Conservation (phyloP, 208 protist genomes). For the Trypanosomatidae sp. region DNA sequence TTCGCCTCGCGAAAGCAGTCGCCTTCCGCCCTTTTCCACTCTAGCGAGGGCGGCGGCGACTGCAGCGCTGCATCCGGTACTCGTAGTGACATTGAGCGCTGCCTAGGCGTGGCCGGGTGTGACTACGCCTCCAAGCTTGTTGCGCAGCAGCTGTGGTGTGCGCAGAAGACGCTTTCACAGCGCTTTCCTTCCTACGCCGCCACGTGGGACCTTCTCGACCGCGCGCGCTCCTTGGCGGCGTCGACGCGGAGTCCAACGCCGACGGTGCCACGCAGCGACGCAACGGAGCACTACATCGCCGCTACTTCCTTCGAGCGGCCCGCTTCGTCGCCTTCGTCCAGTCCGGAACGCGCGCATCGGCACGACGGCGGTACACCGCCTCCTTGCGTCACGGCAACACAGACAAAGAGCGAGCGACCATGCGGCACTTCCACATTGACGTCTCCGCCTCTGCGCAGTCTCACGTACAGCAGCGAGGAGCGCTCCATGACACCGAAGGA, state of each 20-base stretch:
- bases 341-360: too few relatives aligned
- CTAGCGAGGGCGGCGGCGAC: neutral
- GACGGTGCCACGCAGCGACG: constrained; percentile 23
- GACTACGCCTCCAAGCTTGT: constrained; percentile 27
- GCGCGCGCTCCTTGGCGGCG: constrained; percentile 21
- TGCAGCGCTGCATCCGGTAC: neutral
- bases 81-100: constrained; percentile 5
- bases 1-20: constrained; percentile 8
- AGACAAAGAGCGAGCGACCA: constrained; percentile 25
- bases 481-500: too few relatives aligned
- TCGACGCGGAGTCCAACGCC: constrained; percentile 35
- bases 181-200: constrained; percentile 34
- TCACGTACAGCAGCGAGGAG: too few relatives aligned
- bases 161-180: constrained; percentile 34
- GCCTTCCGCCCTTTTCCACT: neutral
- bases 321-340: too few relatives aligned
- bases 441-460: too few relatives aligned
- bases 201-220: constrained; percentile 34
- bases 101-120: constrained; percentile 15
- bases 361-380: constrained; percentile 16
- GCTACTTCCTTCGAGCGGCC: too few relatives aligned
- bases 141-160: constrained; percentile 42
- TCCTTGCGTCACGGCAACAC: constrained; percentile 18
- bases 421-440: too few relatives aligned
- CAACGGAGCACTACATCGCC: too few relatives aligned